These are phyloP conservation scores for Circinella umbellata DNA, from an alignment of 371 early-diverging fungal genomes.

Conservation along the genomic window DNA sequence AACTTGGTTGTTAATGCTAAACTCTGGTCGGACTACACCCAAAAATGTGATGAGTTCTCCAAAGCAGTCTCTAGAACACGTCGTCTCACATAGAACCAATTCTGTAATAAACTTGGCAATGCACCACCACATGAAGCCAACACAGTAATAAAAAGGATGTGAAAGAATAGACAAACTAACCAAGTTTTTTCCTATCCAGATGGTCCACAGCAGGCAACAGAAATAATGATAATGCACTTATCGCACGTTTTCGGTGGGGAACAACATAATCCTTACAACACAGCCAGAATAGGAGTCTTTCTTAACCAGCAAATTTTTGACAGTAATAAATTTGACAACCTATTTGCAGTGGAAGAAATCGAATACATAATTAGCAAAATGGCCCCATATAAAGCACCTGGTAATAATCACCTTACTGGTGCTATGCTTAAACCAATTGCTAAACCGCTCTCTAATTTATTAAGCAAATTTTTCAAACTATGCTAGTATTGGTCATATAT, in stretches of 20 bases:
- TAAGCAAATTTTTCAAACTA: slow-evolving; percentile 18
- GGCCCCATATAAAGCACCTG: slow-evolving; percentile 22
- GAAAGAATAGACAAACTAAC: not conserved
- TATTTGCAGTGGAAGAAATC: not conserved
- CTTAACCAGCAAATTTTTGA: no score
- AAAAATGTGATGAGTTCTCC: not conserved
- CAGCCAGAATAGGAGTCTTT: no score
- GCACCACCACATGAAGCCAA: slow-evolving; percentile 3
- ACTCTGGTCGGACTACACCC: not conserved
- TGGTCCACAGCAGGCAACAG: slow-evolving; percentile 18
- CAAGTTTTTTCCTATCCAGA: slow-evolving; percentile 16
- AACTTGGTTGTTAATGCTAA: not conserved
- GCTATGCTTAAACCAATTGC: slow-evolving; percentile 31
- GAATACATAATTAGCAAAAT: not conserved
- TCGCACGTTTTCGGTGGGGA: slow-evolving; percentile 8
- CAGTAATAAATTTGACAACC: no score
- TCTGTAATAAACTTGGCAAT: slow-evolving; percentile 13
- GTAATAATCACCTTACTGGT: slow-evolving; percentile 27
- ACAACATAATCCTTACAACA: not conserved
- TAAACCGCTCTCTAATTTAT: slow-evolving; percentile 2
- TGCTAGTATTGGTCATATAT: slow-evolving; percentile 30
- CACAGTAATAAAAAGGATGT: slow-evolving; percentile 10
- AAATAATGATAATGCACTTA: slow-evolving; percentile 15
- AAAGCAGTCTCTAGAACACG: not conserved
- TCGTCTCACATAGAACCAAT: slow-evolving; percentile 6